Conservation (phyloP, 164 flowering plant genomes). For the Kingdonia uniflora region DNA sequence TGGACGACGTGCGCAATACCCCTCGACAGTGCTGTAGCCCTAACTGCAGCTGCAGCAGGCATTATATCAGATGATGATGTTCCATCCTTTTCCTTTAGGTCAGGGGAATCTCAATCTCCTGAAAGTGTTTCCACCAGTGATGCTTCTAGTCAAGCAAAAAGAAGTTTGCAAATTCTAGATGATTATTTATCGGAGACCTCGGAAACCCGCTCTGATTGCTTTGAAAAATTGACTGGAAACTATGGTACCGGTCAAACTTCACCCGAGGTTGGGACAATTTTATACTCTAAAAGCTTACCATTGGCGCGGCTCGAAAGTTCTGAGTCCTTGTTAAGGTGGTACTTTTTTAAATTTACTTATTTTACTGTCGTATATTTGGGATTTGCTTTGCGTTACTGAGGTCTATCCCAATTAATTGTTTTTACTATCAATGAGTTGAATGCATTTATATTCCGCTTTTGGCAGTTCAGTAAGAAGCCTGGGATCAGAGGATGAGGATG, state of each 20-base stretch:
- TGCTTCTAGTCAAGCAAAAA: slow-evolving; percentile 39
- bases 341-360: neutral
- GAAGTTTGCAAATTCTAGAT: slow-evolving; percentile 22
- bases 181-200: slow-evolving; percentile 40
- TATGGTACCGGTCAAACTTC: slow-evolving; percentile 39
- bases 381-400: no score
- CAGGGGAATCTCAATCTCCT: slow-evolving; percentile 48
- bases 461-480: slow-evolving; percentile 85
- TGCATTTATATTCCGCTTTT: slow-evolving; percentile 15
- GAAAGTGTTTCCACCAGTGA: slow-evolving; percentile 45
- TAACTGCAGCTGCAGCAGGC: slow-evolving; percentile 77
- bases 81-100: slow-evolving; percentile 25
- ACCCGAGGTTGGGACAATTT: slow-evolving; percentile 30
- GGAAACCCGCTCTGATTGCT: slow-evolving; percentile 30
- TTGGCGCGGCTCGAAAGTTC: slow-evolving; percentile 50
- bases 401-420: no score
- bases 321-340: slow-evolving; percentile 69
- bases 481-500: slow-evolving; percentile 67
- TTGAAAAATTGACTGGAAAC: slow-evolving; percentile 29
- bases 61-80: slow-evolving; percentile 49
- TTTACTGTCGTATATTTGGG: neutral
- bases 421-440: neutral
- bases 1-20: slow-evolving; percentile 81
- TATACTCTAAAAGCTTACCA: slow-evolving; percentile 17
- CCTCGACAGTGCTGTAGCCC: slow-evolving; percentile 48